Percentiles rank a stretch among this genome's conserved stretches.
Evolutionary conservation across 2,329 filamentous ascomycete genomes (phyloP).

Genomic region (Dichotomopilus funicola): DNA sequence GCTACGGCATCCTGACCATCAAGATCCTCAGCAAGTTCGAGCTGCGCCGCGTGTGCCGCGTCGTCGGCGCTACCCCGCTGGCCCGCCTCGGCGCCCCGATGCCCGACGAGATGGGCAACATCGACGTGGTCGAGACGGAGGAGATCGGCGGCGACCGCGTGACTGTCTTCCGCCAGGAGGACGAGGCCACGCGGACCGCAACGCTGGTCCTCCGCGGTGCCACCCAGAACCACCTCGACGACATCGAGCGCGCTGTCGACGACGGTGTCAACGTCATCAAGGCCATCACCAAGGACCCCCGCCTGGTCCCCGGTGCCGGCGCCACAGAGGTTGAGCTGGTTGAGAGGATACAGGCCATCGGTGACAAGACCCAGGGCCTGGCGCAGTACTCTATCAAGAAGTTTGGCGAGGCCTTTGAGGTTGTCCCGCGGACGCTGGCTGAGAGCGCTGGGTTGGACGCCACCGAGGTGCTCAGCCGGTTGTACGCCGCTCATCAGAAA

Average conservation of each 20-base stretch:
- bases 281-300: constrained; percentile 88
- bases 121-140: constrained; percentile 92
- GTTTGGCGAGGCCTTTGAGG: constrained; percentile 95
- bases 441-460: constrained; percentile 94
- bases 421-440: constrained; percentile 86
- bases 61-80: constrained; percentile 93
- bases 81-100: constrained; percentile 93
- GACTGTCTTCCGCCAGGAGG: constrained; percentile 96
- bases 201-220: constrained; percentile 91
- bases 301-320: constrained; percentile 88
- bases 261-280: constrained; percentile 98
- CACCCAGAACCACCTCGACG: constrained; percentile 96
- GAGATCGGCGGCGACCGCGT: constrained; percentile 98
- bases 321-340: constrained; percentile 92
- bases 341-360: constrained; percentile 82
- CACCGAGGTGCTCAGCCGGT: constrained; percentile 86
- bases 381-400: constrained; percentile 97
- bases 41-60: constrained; percentile 86
- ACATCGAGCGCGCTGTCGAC: constrained; percentile 93
- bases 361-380: constrained; percentile 86
- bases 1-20: constrained; percentile 91
- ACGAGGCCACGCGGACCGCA: constrained; percentile 83
- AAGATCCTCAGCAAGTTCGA: constrained; percentile 98
- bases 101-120: constrained; percentile 97
- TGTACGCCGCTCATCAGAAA: constrained; percentile 91